Evolutionary conservation across 2,329 filamentous ascomycete species (phyloP).

Genomic region (Fusarium sp.): DNA sequence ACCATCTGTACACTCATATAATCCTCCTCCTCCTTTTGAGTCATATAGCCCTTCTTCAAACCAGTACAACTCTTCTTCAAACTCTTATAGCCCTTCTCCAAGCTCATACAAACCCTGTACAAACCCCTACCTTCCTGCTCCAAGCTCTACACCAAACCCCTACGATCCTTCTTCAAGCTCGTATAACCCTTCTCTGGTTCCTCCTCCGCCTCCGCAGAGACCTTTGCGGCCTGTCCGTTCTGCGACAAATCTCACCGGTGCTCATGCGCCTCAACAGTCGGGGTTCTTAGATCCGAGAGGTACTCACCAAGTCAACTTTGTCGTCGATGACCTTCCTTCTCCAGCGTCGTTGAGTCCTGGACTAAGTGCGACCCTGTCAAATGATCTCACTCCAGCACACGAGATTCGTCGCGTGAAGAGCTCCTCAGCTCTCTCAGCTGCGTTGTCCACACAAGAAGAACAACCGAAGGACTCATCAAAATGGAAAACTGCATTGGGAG

Average conservation of each 20-base stretch:
- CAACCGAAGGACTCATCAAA: slow-evolving; percentile 44
- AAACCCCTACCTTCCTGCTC: background rate
- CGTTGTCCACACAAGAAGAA: slow-evolving; percentile 13
- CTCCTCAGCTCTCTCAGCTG: slow-evolving; percentile 48
- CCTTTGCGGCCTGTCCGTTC: slow-evolving; percentile 46
- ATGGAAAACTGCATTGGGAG: slow-evolving; percentile 65
- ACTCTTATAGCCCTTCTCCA: background rate
- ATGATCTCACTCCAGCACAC: background rate
- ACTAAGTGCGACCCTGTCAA: slow-evolving; percentile 26
- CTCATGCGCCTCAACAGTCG: slow-evolving; percentile 40
- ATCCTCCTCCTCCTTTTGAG: background rate
- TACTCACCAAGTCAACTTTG: slow-evolving; percentile 40
- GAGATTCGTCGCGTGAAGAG: slow-evolving; percentile 51
- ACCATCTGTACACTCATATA: background rate
- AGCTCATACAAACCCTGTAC: background rate
- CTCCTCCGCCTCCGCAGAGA: slow-evolving; percentile 34
- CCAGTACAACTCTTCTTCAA: background rate
- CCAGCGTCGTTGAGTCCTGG: slow-evolving; percentile 26
- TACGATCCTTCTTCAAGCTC: background rate
- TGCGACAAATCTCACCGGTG: slow-evolving; percentile 44
- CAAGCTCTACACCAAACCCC: background rate
- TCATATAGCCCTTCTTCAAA: background rate
- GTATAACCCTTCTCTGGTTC: slow-evolving; percentile 29
- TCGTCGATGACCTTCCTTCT: slow-evolving; percentile 42
- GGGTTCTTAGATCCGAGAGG: slow-evolving; percentile 39